A percentile compares a stretch with the other conserved stretches of the same genome.
phyloP scores from a whole-genome alignment of 495 filamentous ascomycete genomes.

The Penicillium alfredii region DNA sequence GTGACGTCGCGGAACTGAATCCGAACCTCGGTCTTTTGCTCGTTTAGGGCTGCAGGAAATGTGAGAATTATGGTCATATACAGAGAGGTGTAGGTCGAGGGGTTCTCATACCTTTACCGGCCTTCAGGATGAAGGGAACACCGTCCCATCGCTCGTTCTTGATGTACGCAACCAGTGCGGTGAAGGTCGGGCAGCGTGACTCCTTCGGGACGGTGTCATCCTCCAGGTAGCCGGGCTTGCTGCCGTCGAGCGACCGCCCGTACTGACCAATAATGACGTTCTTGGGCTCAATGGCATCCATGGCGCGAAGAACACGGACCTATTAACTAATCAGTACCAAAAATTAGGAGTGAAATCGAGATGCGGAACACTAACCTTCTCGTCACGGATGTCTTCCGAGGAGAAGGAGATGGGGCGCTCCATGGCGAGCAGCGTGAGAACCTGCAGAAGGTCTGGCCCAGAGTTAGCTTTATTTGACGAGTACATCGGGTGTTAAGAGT shows the following conservation, averaged over 20 bases:
- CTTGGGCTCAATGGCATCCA: conserved; percentile 96
- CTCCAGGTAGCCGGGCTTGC: conserved; percentile 96
- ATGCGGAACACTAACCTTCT: conserved; percentile 59
- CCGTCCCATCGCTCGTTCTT: conserved; percentile 99
- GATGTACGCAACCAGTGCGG: conserved; percentile 92
- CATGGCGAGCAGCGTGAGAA: conserved; percentile 95
- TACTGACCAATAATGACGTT: conserved; percentile 99
- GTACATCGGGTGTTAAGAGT: background rate
- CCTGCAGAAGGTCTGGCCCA: conserved; percentile 73
- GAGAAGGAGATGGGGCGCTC: conserved; percentile 98
- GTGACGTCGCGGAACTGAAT: conserved; percentile 99
- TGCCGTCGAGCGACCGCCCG: conserved; percentile 91
- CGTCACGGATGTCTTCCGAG: conserved; percentile 95
- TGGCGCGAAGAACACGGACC: conserved; percentile 85
- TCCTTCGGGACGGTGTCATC: conserved; percentile 98
- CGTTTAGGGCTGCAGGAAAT: conserved; percentile 66
- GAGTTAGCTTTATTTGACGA: conserved; percentile 15
- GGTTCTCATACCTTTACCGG: conserved; percentile 74
- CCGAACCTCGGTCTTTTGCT: conserved; percentile 99
- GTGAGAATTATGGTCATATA: conserved; percentile 5
- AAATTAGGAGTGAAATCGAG: conserved; percentile 8
- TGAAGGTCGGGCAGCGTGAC: conserved; percentile 96
- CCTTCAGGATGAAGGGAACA: conserved; percentile 99
- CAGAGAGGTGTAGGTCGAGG: no score
- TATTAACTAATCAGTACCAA: no score